Evolutionary conservation across 2,329 filamentous ascomycete genomes (phyloP), one percentile per base, ranked within the genome.

Genomic region (Xylariaceae sp.): DNA sequence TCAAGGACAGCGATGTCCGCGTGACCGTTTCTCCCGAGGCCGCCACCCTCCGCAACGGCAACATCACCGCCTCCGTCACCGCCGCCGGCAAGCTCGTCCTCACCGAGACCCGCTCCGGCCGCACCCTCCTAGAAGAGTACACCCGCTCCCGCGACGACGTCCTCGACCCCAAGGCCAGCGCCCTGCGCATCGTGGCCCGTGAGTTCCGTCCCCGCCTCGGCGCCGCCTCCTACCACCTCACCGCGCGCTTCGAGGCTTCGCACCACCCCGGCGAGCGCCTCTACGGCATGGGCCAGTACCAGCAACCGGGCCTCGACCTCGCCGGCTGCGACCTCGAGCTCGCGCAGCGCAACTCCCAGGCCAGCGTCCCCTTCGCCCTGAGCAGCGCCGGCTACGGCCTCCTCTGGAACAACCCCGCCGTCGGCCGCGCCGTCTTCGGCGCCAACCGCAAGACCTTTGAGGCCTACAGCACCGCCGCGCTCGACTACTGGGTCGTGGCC

Each of bases 271-370:
- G 26, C 6, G 81, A 85, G 56, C 77, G 73, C 53, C 74, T 85
- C n/a, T 85, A 72, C 51, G 81, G 81, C 16, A 84, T 84, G 79
- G 81, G 81, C 0, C 81, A 85, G 59, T 84, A 85, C 45, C 81
- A 85, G 52, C 79, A 85, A 49, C 74, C 77, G 0, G 71, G 67
- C 38, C 64, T 85, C n/a, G 70, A 84, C 53, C 65, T 84, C 37
- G 84, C 83, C 50, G 81, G 81, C 0, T 55, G 66, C 0, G 79
- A 84, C 42, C 58, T 84, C 1, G 81, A 85, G 53, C 69, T 85
- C 3, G 79, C 81, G 0, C 81, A 85, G 29, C 72, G 80, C 2
- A 85, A 85, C 54, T 83, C 78, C 1, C 81, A 85, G 56, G 80
- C 80, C 3, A 80, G 72, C 37, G 72, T 85, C 0, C 81, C 81